Evolutionary conservation across 805 yeast species (phyloP).

Genomic region (Metschnikowia continentalis): DNA sequence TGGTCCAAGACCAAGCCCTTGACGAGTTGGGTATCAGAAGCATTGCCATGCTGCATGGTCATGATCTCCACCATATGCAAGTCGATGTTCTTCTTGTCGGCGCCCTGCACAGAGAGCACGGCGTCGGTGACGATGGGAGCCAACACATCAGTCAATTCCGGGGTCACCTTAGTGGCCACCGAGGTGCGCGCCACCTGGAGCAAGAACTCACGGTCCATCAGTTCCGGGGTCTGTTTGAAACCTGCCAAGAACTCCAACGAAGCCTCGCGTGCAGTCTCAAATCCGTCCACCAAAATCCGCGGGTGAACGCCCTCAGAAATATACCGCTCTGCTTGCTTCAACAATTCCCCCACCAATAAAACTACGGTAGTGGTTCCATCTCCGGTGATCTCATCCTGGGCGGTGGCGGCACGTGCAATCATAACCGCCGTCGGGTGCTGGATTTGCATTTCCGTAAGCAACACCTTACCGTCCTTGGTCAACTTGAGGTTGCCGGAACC

Average conservation of each 20-base stretch:
- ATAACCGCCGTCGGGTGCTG: conserved; percentile 48
- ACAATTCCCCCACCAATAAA: conserved; percentile 86
- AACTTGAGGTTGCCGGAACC: conserved; percentile 94
- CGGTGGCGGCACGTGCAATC: conserved; percentile 92
- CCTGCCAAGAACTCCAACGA: conserved; percentile 64
- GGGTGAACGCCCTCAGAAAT: conserved; percentile 95
- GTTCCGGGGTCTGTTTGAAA: conserved; percentile 51
- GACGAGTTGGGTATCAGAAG: conserved; percentile 76
- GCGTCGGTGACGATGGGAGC: conserved; percentile 97
- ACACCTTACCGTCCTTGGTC: conserved; percentile 95
- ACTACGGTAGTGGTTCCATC: conserved; percentile 98
- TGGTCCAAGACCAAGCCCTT: conserved; percentile 93
- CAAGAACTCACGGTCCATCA: conserved; percentile 79
- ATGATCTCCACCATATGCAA: conserved; percentile 97
- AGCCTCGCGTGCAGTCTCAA: conserved; percentile 81
- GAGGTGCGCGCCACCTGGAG: conserved; percentile 91
- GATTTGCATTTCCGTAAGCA: conserved; percentile 94
- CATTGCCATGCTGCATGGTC: conserved; percentile 93
- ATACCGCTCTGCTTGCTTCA: conserved; percentile 91
- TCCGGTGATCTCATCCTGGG: conserved; percentile 99
- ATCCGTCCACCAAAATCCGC: conserved; percentile 89
- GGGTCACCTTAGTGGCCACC: conserved; percentile 77
- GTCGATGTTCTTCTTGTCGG: conserved; percentile 57
- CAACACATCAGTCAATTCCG: conserved; percentile 71
- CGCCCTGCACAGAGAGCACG: conserved; percentile 66